Conservation (phyloP, 2,329 filamentous ascomycete genomes). For the Emericellopsis atlantica region DNA sequence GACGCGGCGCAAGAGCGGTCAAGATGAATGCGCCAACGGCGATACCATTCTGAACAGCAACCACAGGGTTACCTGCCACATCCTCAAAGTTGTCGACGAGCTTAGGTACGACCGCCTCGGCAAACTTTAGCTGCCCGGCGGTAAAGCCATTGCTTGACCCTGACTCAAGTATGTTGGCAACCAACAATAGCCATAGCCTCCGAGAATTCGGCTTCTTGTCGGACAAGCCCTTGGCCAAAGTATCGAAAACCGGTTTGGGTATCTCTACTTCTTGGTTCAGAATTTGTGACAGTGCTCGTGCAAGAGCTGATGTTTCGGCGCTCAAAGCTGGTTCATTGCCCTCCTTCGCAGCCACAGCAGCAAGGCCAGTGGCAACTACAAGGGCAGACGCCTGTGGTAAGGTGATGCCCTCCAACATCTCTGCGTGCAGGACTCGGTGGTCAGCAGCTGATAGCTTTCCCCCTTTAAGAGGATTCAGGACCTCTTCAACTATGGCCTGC, state of each 20-base stretch:
- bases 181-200: slow-evolving; percentile 66
- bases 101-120: slow-evolving; percentile 37
- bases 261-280: slow-evolving; percentile 48
- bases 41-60: slow-evolving; percentile 72
- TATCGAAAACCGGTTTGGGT: slow-evolving; percentile 54
- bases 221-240: slow-evolving; percentile 65
- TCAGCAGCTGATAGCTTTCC: slow-evolving; percentile 78
- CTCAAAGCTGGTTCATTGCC: slow-evolving; percentile 74
- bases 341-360: slow-evolving; percentile 65
- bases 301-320: slow-evolving; percentile 62
- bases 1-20: slow-evolving; percentile 46
- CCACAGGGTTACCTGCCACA: slow-evolving; percentile 61
- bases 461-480: slow-evolving; percentile 66
- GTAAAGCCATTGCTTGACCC: slow-evolving; percentile 30
- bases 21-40: slow-evolving; percentile 68
- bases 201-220: slow-evolving; percentile 76
- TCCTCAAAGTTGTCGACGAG: slow-evolving; percentile 66
- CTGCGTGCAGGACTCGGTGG: slow-evolving; percentile 70
- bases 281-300: slow-evolving; percentile 49
- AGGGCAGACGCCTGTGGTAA: slow-evolving; percentile 48
- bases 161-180: slow-evolving; percentile 58
- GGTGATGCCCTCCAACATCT: slow-evolving; percentile 59
- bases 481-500: slow-evolving; percentile 61
- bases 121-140: slow-evolving; percentile 34
- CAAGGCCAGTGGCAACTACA: slow-evolving; percentile 55